Conservation (phyloP, 768 basidiomycete species). For the Leucocoprinus leucothites region DNA sequence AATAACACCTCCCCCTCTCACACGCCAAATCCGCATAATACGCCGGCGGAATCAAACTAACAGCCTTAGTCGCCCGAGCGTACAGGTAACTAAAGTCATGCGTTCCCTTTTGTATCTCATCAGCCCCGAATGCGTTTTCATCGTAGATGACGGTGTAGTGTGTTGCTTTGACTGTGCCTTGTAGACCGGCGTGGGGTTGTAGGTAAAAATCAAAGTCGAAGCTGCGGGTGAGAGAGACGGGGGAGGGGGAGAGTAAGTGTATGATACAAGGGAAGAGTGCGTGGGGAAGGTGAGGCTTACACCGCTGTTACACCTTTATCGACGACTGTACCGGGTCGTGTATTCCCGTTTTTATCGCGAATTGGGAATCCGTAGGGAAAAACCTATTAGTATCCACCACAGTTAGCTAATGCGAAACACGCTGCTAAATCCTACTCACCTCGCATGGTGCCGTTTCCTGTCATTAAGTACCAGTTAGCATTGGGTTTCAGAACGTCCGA, state of each 20-base stretch:
- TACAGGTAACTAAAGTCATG: slow-evolving; percentile 72
- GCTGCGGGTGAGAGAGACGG: slow-evolving; percentile 27
- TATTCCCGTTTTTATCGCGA: slow-evolving; percentile 72
- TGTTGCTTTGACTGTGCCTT: slow-evolving; percentile 69
- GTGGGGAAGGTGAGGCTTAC: slow-evolving; percentile 30
- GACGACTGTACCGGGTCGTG: slow-evolving; percentile 75
- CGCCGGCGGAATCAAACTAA: slow-evolving; percentile 76
- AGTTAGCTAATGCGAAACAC: not conserved
- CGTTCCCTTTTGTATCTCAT: slow-evolving; percentile 72
- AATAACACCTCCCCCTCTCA: slow-evolving; percentile 72
- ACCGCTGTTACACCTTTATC: slow-evolving; percentile 75
- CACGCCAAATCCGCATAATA: slow-evolving; percentile 84
- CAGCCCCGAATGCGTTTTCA: slow-evolving; percentile 64
- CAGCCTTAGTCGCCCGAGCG: slow-evolving; percentile 80
- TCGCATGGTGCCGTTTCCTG: slow-evolving; percentile 65
- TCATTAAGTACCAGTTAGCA: not conserved
- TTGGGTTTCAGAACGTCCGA: not conserved
- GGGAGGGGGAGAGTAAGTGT: not conserved
- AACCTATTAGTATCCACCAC: slow-evolving; percentile 31
- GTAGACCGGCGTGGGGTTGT: slow-evolving; percentile 72
- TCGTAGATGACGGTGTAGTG: slow-evolving; percentile 83
- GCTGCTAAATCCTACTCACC: slow-evolving; percentile 28
- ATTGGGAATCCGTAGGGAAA: slow-evolving; percentile 47
- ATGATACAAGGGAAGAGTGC: not conserved
- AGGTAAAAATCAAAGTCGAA: slow-evolving; percentile 69